These are phyloP conservation scores for Naganishia onofrii DNA, from an alignment of 768 basidiomycete species.

Conservation along the genomic window DNA sequence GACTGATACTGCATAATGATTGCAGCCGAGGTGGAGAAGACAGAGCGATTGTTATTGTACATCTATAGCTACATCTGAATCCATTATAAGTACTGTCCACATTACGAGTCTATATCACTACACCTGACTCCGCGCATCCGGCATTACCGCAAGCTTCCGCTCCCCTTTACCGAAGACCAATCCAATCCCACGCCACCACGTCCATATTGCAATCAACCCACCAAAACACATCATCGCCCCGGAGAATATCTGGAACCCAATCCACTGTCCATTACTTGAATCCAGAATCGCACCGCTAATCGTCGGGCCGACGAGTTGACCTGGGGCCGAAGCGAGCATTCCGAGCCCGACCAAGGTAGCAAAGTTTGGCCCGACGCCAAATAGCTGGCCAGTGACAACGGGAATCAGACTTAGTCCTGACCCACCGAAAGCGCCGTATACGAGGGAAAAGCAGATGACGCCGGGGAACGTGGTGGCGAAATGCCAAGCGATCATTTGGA, in stretches of 20 bases:
- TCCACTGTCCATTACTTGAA: conserved; percentile 21
- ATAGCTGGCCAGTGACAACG: conserved; percentile 28
- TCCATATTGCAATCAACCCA: conserved; percentile 24
- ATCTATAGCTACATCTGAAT: too few species aligned
- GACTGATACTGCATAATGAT: too few species aligned
- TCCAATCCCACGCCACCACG: conserved; percentile 28
- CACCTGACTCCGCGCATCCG: background rate
- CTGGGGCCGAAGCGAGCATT: conserved; percentile 26
- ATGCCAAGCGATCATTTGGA: conserved; percentile 32
- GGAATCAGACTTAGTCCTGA: conserved; percentile 28
- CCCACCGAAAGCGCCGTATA: conserved; percentile 28
- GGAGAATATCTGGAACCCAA: conserved; percentile 29
- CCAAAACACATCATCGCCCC: conserved; percentile 27
- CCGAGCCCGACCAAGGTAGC: conserved; percentile 31
- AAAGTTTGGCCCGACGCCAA: conserved; percentile 24
- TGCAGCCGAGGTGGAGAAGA: too few species aligned
- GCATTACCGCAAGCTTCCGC: conserved; percentile 14
- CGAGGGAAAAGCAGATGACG: conserved; percentile 26
- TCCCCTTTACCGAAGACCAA: conserved; percentile 12
- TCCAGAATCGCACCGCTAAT: conserved; percentile 26
- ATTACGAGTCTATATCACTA: too few species aligned
- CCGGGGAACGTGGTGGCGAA: conserved; percentile 30
- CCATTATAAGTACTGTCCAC: too few species aligned
- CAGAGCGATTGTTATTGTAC: too few species aligned
- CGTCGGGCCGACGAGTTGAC: conserved; percentile 20